These are phyloP conservation scores for Decorospora gaudefroyi DNA, from an alignment of 2,329 filamentous ascomycete genomes.

Conservation along the genomic window DNA sequence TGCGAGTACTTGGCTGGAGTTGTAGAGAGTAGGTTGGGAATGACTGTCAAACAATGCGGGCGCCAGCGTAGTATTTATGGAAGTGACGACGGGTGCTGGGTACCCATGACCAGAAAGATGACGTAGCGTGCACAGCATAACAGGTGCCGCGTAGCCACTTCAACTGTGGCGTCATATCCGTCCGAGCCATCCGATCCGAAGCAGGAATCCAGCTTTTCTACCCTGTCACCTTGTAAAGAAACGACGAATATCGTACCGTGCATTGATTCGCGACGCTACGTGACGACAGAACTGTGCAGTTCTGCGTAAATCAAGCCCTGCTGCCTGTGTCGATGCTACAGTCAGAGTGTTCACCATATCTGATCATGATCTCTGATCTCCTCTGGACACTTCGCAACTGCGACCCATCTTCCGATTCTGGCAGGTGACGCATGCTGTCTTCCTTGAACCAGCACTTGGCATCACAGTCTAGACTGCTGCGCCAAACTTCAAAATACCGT, in stretches of 20 bases:
- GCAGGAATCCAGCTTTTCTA: too few species aligned
- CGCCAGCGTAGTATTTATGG: slow-evolving; percentile 33
- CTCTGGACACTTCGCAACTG: too few species aligned
- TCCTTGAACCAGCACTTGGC: slow-evolving; percentile 3
- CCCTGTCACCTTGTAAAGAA: too few species aligned
- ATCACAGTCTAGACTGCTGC: slow-evolving; percentile 4
- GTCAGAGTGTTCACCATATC: too few species aligned
- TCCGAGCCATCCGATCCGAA: slow-evolving; percentile 9
- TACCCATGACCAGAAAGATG: slow-evolving; percentile 26
- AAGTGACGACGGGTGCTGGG: slow-evolving; percentile 22
- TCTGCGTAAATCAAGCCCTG: too few species aligned
- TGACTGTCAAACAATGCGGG: slow-evolving; percentile 16
- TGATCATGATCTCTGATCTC: too few species aligned
- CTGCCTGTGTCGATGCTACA: too few species aligned
- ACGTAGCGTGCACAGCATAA: slow-evolving; percentile 23
- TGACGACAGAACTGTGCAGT: too few species aligned
- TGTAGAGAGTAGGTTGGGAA: slow-evolving; percentile 7
- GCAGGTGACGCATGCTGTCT: slow-evolving; percentile 8
- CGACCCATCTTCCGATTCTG: not conserved
- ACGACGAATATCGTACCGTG: too few species aligned
- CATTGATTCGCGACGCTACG: too few species aligned
- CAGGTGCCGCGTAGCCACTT: slow-evolving; percentile 19
- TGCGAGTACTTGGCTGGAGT: too few species aligned
- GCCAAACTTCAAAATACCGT: slow-evolving; percentile 13
- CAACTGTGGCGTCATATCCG: slow-evolving; percentile 11